Percentiles rank a stretch among this genome's conserved stretches.
phyloP scores from a whole-genome alignment of 1,284 basidiomycete genomes.

The Anthracocystis walkeri region DNA sequence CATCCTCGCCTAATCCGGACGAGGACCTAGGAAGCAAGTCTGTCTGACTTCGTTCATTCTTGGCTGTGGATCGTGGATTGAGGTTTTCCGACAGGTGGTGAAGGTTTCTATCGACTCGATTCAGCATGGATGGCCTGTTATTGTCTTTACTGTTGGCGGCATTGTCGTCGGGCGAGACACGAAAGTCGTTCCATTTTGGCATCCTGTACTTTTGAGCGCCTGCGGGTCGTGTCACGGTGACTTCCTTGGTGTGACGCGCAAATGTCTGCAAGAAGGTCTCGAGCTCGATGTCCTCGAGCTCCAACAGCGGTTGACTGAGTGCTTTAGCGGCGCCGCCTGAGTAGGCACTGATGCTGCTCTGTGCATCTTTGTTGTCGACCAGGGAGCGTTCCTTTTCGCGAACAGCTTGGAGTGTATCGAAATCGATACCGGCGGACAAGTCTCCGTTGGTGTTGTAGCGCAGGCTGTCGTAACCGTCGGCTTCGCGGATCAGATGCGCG shows the following conservation, averaged over 20 bases:
- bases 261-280: constrained; percentile 66
- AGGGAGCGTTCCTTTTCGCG: constrained; percentile 22
- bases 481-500: constrained; percentile 37
- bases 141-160: constrained; percentile 4
- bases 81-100: constrained; percentile 44
- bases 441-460: constrained; percentile 29
- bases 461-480: constrained; percentile 41
- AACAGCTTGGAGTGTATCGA: constrained; percentile 30
- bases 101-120: constrained; percentile 64
- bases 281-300: constrained; percentile 67
- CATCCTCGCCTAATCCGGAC: constrained; percentile 15
- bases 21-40: not conserved
- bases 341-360: constrained; percentile 32
- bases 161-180: constrained; percentile 55
- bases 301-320: constrained; percentile 60
- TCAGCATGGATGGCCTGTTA: constrained; percentile 55
- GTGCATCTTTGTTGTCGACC: constrained; percentile 24
- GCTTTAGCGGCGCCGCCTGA: constrained; percentile 56
- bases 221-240: constrained; percentile 53
- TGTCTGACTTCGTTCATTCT: constrained; percentile 4
- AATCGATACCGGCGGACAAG: constrained; percentile 32
- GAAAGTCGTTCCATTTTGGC: constrained; percentile 68
- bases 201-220: constrained; percentile 55
- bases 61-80: not conserved
- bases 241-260: constrained; percentile 64